phyloP scores from a whole-genome alignment of 805 yeast genomes.

The Candida tammaniensis region DNA sequence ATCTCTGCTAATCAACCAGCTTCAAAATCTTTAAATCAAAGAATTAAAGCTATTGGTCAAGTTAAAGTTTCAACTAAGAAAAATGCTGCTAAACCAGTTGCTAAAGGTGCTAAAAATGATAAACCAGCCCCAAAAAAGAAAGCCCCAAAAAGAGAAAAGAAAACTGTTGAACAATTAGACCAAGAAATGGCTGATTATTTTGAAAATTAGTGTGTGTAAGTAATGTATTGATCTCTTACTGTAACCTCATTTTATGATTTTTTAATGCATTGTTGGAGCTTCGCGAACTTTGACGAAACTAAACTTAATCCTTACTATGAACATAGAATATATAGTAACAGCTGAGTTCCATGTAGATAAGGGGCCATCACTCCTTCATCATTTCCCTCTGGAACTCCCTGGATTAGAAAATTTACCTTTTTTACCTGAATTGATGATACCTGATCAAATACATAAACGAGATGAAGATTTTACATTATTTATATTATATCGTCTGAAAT shows the following conservation, averaged over 20 bases:
- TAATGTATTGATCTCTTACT: too few species aligned
- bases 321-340: constrained; percentile 57
- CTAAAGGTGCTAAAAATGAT: constrained; percentile 11
- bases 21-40: constrained; percentile 14
- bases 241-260: too few species aligned
- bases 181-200: constrained; percentile 98
- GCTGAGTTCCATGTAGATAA: constrained; percentile 78
- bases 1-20: constrained; percentile 51
- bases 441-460: constrained; percentile 56
- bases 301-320: constrained; percentile 16
- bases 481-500: constrained; percentile 45
- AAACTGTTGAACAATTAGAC: constrained; percentile 90
- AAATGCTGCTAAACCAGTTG: constrained; percentile 14
- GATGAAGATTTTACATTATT: constrained; percentile 60
- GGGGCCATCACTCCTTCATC: constrained; percentile 66
- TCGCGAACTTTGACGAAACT: too few species aligned
- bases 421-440: constrained; percentile 58
- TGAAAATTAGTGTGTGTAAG: constrained; percentile 28
- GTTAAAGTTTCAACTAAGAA: constrained; percentile 9
- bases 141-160: constrained; percentile 46
- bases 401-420: constrained; percentile 34
- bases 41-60: constrained; percentile 21
- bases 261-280: too few species aligned
- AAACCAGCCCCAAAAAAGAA: constrained; percentile 21
- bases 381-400: constrained; percentile 34